These are phyloP conservation scores for Magnaporthiopsis rhizophila DNA, from an alignment of 2,329 filamentous ascomycete genomes.

Conservation along the genomic window DNA sequence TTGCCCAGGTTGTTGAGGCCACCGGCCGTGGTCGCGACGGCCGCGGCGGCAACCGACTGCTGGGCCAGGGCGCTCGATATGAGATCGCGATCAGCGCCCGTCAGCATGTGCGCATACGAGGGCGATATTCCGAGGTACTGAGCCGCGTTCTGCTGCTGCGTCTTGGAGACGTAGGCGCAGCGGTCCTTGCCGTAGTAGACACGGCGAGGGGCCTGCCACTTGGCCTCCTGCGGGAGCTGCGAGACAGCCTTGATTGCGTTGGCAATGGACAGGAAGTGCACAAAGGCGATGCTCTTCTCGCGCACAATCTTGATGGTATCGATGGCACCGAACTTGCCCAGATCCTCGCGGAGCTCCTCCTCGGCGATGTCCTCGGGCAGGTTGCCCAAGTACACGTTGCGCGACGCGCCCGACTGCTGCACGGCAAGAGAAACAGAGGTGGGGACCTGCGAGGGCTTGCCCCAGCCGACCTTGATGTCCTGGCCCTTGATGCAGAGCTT, in stretches of 20 bases:
- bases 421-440: conserved; percentile 96
- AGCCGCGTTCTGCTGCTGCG: conserved; percentile 96
- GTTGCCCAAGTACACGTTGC: conserved; percentile 95
- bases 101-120: conserved; percentile 92
- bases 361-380: conserved; percentile 83
- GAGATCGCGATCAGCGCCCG: conserved; percentile 89
- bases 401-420: conserved; percentile 91
- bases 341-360: conserved; percentile 86
- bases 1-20: conserved; percentile 97
- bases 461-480: conserved; percentile 99
- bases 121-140: conserved; percentile 97
- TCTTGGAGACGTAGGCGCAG: conserved; percentile 98
- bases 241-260: conserved; percentile 98
- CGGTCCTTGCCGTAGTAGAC: conserved; percentile 99
- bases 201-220: conserved; percentile 91
- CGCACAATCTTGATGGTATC: conserved; percentile 97
- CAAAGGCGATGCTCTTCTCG: conserved; percentile 96
- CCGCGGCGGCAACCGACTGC: conserved; percentile 93
- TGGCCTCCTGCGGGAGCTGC: conserved; percentile 89
- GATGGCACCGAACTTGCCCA: conserved; percentile 93
- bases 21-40: conserved; percentile 91
- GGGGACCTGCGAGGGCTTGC: conserved; percentile 95
- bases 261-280: conserved; percentile 94
- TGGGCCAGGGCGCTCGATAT: conserved; percentile 95
- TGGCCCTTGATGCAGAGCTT: conserved; percentile 98